Percentiles rank a stretch among this genome's conserved stretches.
Evolutionary conservation across 768 basidiomycete genomes (phyloP).

Genomic region (Mycena vulgaris): DNA sequence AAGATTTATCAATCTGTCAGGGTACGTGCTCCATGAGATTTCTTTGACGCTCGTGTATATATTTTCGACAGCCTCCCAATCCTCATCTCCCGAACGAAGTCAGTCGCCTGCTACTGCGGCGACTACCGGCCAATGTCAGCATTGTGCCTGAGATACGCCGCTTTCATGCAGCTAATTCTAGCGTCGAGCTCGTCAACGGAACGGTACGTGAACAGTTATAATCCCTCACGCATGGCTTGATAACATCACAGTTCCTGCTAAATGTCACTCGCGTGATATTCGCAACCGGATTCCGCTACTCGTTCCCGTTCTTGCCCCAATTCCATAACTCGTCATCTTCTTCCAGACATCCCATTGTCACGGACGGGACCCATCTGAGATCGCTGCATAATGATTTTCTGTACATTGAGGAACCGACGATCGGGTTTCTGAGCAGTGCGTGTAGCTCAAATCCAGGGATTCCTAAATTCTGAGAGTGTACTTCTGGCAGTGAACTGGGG

Average conservation of each 20-base stretch:
- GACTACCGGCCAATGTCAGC: slow-evolving; percentile 44
- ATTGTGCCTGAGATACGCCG: slow-evolving; percentile 46
- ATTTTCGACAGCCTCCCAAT: slow-evolving; percentile 13
- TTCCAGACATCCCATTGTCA: slow-evolving; percentile 41
- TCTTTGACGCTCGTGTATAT: background rate
- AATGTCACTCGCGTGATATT: slow-evolving; percentile 49
- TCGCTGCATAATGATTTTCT: slow-evolving; percentile 48
- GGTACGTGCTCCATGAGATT: slow-evolving; percentile 9
- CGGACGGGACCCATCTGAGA: slow-evolving; percentile 46
- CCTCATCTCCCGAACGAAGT: slow-evolving; percentile 34
- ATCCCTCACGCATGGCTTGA: slow-evolving; percentile 9
- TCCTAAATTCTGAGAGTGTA: background rate
- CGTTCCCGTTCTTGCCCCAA: slow-evolving; percentile 50
- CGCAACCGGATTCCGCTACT: slow-evolving; percentile 50
- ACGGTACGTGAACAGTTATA: slow-evolving; percentile 35
- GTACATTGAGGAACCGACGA: slow-evolving; percentile 52
- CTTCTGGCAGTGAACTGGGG: slow-evolving; percentile 52
- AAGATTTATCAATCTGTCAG: slow-evolving; percentile 42
- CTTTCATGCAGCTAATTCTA: slow-evolving; percentile 43
- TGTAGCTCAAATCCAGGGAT: background rate
- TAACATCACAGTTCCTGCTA: slow-evolving; percentile 41
- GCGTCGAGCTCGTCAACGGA: slow-evolving; percentile 48
- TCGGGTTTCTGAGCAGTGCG: slow-evolving; percentile 43
- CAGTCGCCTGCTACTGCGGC: slow-evolving; percentile 30
- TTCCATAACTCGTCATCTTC: slow-evolving; percentile 43